Evolutionary conservation across 106 monocot genomes (phyloP), one percentile per base, ranked within the genome.

Genomic region (Phalaenopsis equestris): DNA sequence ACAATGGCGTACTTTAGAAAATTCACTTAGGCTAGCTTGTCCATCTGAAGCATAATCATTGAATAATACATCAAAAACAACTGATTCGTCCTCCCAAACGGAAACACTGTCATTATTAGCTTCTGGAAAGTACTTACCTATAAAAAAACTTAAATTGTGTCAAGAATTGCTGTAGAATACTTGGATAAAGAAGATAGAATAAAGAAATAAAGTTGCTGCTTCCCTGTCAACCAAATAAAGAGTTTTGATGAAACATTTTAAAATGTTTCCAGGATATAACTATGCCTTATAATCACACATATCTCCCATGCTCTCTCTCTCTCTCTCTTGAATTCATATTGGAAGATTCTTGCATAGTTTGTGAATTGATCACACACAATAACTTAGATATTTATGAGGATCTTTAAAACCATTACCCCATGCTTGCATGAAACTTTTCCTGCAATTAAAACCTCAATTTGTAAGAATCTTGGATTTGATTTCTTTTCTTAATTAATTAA

Each of bases 41-140:
- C 83, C 84, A 48, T 83, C 87, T 16, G 83, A 56, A 79, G 86
- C 58, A 81, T 94, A 86, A 77, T 97, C 96, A 86, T 97, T 97
- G 58, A 41, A 76, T 76, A 92, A 73, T 37, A 88, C 94, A 85
- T 97, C 85, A 86, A 94, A 94, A 73, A 87, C 77, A 78, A 94
- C 48, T 36, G 96, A 94, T 76, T 92, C 94, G 58, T 94, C 92
- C 81, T 97, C 96, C 96, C 96, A 92, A 42, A 94, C 96, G 73
- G 85, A 92, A 79, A 97, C 75, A 39, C 42, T 89, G 78, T 94
- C 96, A 82, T 90, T 89, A 64, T 82, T 41, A 41, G 89, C 87
- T 47, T 83, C 81, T 37, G 96, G 81, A 85, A 97, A 97, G 85
- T 94, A 94, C 21, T 90, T 86, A 36, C 84, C 96, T 97, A 67